phyloP scores from a whole-genome alignment of 495 filamentous ascomycete species.

The Xanthoparmelia taractica region DNA sequence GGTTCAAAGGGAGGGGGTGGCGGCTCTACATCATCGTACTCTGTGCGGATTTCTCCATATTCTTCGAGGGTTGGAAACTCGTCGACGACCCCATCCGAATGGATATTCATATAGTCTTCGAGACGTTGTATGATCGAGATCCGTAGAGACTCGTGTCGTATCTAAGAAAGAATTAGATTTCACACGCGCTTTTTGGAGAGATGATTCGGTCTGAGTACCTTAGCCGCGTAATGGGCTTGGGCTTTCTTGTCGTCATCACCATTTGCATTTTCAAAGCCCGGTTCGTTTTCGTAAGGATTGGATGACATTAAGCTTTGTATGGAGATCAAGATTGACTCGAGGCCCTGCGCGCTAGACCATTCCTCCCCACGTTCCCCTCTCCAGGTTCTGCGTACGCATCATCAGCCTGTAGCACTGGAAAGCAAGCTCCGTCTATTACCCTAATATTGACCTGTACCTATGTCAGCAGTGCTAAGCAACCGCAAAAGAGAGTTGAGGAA shows the following conservation, averaged over 20 bases:
- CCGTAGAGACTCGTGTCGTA: conserved; percentile 82
- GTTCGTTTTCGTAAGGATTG: conserved; percentile 95
- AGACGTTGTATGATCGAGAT: conserved; percentile 80
- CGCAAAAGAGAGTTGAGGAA: background rate
- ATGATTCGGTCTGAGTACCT: conserved; percentile 44
- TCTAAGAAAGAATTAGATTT: conserved; percentile 42
- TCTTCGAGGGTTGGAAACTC: conserved; percentile 28
- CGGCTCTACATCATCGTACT: conserved; percentile 38
- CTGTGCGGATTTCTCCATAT: conserved; percentile 22
- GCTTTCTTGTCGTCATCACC: conserved; percentile 60
- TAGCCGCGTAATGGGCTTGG: conserved; percentile 74
- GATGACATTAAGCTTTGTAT: conserved; percentile 93
- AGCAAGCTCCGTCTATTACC: conserved; percentile 44
- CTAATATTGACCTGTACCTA: conserved; percentile 69
- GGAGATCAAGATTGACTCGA: conserved; percentile 89
- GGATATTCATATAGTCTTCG: conserved; percentile 67
- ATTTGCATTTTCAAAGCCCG: conserved; percentile 75
- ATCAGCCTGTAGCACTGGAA: conserved; percentile 22
- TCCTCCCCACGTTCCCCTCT: conserved; percentile 79
- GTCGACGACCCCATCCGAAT: conserved; percentile 41
- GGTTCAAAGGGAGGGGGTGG: conserved; percentile 59
- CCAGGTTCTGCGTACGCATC: conserved; percentile 68
- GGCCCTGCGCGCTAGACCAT: conserved; percentile 91
- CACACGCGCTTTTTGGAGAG: background rate
- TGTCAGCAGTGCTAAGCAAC: background rate